phyloP scores from a whole-genome alignment of 805 yeast species.

The Yarrowia deformans region DNA sequence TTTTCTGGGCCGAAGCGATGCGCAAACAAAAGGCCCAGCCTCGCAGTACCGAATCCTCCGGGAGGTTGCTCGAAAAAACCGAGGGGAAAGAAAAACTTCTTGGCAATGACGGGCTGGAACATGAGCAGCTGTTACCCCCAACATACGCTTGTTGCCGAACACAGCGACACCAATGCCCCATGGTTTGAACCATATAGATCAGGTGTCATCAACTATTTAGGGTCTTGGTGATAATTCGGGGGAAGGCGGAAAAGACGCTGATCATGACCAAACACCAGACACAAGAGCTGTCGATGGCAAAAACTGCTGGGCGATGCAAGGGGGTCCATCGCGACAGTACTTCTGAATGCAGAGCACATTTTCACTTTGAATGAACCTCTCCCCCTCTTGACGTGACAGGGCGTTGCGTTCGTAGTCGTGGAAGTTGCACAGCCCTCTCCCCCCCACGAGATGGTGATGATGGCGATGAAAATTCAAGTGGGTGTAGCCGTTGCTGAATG shows the following conservation, averaged over 20 bases:
- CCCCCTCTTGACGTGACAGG: not conserved
- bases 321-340: too few relatives aligned
- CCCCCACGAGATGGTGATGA: conserved; percentile 1
- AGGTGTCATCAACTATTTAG: not conserved
- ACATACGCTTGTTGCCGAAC: conserved; percentile 16
- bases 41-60: not conserved
- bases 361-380: not conserved
- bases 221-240: conserved; percentile 12
- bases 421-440: conserved; percentile 5
- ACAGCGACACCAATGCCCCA: conserved; percentile 17
- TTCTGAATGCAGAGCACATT: too few relatives aligned
- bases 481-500: not conserved
- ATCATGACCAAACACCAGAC: not conserved
- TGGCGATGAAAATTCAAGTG: not conserved
- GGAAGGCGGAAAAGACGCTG: not conserved
- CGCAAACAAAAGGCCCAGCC: not conserved
- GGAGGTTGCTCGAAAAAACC: not conserved
- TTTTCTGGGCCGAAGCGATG: not conserved
- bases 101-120: not conserved
- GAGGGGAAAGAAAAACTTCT: not conserved
- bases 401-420: conserved; percentile 3
- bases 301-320: not conserved
- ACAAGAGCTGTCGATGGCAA: conserved; percentile 4
- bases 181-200: conserved; percentile 25
- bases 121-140: not conserved